Evolutionary conservation across 495 filamentous ascomycete genomes (phyloP).

Genomic region (Penicillium bovifimosum): DNA sequence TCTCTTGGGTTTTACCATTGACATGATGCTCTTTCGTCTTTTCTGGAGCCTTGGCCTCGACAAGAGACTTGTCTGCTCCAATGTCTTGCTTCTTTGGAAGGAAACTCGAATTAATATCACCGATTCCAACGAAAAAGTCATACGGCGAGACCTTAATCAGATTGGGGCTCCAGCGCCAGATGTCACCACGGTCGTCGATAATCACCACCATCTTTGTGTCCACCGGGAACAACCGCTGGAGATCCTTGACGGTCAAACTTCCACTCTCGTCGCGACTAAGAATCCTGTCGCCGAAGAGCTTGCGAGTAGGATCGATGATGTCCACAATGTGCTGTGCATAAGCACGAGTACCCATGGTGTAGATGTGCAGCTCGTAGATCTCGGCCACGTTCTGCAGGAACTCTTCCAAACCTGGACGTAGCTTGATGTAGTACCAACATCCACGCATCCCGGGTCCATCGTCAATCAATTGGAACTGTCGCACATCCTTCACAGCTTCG

Average conservation of each 20-base stretch:
- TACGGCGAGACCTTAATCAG: slow-evolving; percentile 92
- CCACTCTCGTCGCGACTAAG: slow-evolving; percentile 96
- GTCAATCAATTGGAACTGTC: slow-evolving; percentile 77
- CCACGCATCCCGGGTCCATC: slow-evolving; percentile 69
- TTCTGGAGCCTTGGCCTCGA: slow-evolving; percentile 17
- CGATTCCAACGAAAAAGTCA: slow-evolving; percentile 96
- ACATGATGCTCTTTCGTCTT: slow-evolving; percentile 30
- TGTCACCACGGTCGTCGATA: slow-evolving; percentile 94
- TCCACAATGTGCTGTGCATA: slow-evolving; percentile 89
- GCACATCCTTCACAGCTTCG: slow-evolving; percentile 81
- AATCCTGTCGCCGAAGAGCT: slow-evolving; percentile 88
- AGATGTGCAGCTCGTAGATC: slow-evolving; percentile 93
- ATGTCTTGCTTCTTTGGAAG: slow-evolving; percentile 82
- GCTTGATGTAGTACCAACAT: slow-evolving; percentile 96
- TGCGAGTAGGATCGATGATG: slow-evolving; percentile 85
- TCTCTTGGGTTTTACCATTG: slow-evolving; percentile 31
- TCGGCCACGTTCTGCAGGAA: slow-evolving; percentile 76
- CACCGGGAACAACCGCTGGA: slow-evolving; percentile 89
- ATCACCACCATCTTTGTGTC: slow-evolving; percentile 99
- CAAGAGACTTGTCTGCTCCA: slow-evolving; percentile 24
- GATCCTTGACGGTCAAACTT: slow-evolving; percentile 79
- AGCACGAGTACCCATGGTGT: slow-evolving; percentile 96
- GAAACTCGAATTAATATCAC: slow-evolving; percentile 98
- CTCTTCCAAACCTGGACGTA: slow-evolving; percentile 81
- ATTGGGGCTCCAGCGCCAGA: slow-evolving; percentile 94